Base-by-base conservation (phyloP, 78 protist species). In the Dictyostelium citrinum region DNA sequence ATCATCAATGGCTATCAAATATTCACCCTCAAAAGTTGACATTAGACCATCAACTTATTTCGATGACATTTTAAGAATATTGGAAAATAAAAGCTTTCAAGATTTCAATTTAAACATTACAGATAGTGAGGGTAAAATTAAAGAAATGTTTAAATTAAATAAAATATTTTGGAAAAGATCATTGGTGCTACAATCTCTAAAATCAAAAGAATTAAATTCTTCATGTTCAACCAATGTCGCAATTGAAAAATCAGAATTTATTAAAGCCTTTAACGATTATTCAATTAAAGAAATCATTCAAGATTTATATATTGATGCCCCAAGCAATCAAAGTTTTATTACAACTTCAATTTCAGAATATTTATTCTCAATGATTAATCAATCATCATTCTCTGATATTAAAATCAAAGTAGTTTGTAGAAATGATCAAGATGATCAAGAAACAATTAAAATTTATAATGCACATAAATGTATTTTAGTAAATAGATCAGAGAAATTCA, bases 381-480 rank as follows among this genome's bases (percentile, higher is more conserved):
- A 77, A 58, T 3, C 67, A 37, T 49, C 27, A 77, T 60, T 33
- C 31, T 61, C 60, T 16, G 92, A 86, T 86, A n/a, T 86, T 58
- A 77, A 58, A 60, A 86, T 86, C 43, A 35, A 46, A 39, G 79
- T 86, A 24, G 3, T 16, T 14, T 55, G 27, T 51, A 31, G 39
- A n/a, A 14, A 68, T 24, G 22, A 29, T 14, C 11, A 14, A 22
- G 77, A 64, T 27, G 39, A 4, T n/a, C 4, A 46, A n/a, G n/a
- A 24, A 31, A 14, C 5, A 3, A 31, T 4, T 16, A 70, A 29
- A 29, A 82, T 16, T n/a, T 82, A 27, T 27, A 12, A 37, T 64
- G 58, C 84, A 7, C 92, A 86, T 45, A 86, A 86, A 51, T 86
- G 92, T 77, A 61, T 86, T 24, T 45, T 86, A 10, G 92, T 77